A percentile compares a stretch with the other conserved stretches of the same genome.
phyloP scores from a whole-genome alignment of 2,329 filamentous ascomycete genomes.

The Emericellopsis cladophorae region DNA sequence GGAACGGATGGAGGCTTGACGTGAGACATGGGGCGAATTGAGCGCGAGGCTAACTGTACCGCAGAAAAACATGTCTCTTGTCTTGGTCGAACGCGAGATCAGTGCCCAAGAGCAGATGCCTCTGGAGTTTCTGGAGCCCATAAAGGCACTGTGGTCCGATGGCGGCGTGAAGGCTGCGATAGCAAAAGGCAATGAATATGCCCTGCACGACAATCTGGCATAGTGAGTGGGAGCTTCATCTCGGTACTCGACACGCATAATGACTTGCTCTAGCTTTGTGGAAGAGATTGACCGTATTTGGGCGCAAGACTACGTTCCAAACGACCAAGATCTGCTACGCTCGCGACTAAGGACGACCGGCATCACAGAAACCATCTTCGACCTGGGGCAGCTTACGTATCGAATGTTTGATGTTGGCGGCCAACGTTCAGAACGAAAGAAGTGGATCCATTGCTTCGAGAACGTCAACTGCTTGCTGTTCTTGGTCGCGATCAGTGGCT shows the following conservation, averaged over 20 bases:
- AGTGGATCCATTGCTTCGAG: conserved; percentile 96
- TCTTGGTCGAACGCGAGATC: conserved; percentile 73
- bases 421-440: conserved; percentile 86
- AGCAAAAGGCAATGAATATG: conserved; percentile 88
- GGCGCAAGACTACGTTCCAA: conserved; percentile 68
- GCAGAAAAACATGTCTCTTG: conserved; percentile 65
- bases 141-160: conserved; percentile 78
- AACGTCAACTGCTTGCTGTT: conserved; percentile 88
- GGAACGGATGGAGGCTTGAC: not conserved
- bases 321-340: conserved; percentile 87
- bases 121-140: conserved; percentile 62
- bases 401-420: conserved; percentile 95
- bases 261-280: conserved; percentile 54
- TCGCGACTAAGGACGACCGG: conserved; percentile 85
- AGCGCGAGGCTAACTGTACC: conserved; percentile 22
- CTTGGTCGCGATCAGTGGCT: conserved; percentile 88
- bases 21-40: conserved; percentile 8
- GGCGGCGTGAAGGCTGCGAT: conserved; percentile 78
- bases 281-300: conserved; percentile 65
- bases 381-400: conserved; percentile 83
- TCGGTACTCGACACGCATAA: not conserved
- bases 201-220: conserved; percentile 85
- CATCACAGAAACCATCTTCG: conserved; percentile 91
- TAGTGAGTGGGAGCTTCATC: conserved; percentile 53
- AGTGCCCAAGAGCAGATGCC: conserved; percentile 72